Evolutionary conservation across 208 protist genomes (phyloP).

Genomic region (Acanthamoeba sp.): DNA sequence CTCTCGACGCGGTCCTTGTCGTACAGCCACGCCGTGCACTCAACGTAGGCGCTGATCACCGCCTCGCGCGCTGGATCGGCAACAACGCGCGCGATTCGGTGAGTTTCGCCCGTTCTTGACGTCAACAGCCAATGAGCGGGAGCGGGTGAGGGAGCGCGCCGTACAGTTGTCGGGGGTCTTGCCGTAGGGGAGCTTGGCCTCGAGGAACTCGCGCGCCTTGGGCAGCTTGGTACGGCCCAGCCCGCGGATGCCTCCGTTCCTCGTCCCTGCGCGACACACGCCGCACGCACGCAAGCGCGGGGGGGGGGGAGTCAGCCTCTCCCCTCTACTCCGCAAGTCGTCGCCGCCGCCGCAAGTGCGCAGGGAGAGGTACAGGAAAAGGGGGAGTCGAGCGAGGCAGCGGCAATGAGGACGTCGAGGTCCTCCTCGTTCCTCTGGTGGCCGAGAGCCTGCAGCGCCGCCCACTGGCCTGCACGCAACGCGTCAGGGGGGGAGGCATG

Average conservation of each 20-base stretch:
- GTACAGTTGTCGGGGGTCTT: slow-evolving; percentile 5
- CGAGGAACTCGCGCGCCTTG: neutral
- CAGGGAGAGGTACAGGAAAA: slow-evolving; percentile 1
- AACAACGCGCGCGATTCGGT: neutral
- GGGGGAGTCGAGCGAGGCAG: neutral
- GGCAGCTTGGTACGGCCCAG: neutral
- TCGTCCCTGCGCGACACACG: too few relatives aligned
- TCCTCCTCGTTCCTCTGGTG: slow-evolving; percentile 21
- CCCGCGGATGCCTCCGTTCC: slow-evolving; percentile 10
- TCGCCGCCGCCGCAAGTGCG: neutral
- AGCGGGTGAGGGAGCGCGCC: neutral
- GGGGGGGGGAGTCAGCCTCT: too few relatives aligned
- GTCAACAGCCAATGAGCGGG: neutral
- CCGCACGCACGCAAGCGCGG: too few relatives aligned
- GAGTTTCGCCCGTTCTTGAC: too few relatives aligned
- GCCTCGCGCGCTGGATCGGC: neutral
- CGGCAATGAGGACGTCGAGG: neutral
- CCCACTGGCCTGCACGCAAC: neutral
- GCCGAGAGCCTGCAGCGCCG: slow-evolving; percentile 46
- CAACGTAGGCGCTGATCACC: neutral
- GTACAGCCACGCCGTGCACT: slow-evolving; percentile 20
- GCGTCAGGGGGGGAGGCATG: too few relatives aligned
- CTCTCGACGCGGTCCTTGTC: neutral
- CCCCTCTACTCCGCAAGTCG: too few relatives aligned
- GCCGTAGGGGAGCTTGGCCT: slow-evolving; percentile 11